Conservation (phyloP, 805 yeast species). For the Lipomyces yamanashiensis region DNA sequence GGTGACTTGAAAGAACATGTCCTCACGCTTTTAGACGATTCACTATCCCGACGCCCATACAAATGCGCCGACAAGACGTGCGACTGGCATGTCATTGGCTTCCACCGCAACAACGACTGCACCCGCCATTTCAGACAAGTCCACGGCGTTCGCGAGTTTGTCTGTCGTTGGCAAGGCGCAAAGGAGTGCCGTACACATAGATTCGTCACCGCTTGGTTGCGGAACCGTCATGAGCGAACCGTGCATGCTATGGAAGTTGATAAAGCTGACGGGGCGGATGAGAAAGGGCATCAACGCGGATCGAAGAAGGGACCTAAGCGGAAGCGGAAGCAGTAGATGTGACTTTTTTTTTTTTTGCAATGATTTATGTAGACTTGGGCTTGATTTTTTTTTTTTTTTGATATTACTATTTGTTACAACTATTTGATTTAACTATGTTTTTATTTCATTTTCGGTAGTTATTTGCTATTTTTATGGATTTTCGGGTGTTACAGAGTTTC, state of each 20-base stretch:
- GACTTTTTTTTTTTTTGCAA: too few species aligned
- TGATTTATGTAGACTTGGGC: too few species aligned
- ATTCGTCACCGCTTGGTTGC: conserved; percentile 34
- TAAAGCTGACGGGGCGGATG: conserved; percentile 3
- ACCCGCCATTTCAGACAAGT: conserved; percentile 32
- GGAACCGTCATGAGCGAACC: conserved; percentile 33
- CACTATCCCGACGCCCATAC: conserved; percentile 29
- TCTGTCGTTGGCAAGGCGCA: conserved; percentile 30
- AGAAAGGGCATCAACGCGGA: not conserved
- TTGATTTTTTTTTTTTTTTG: too few species aligned
- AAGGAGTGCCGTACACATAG: conserved; percentile 32
- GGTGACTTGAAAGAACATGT: conserved; percentile 22
- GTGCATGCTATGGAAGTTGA: conserved; percentile 28
- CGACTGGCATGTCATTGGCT: conserved; percentile 35
- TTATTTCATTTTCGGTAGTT: too few species aligned
- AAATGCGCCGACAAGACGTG: conserved; percentile 30
- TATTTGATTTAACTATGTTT: too few species aligned
- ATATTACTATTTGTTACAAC: too few species aligned
- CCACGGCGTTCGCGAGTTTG: conserved; percentile 34
- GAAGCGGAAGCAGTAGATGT: not conserved
- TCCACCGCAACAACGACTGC: conserved; percentile 36
- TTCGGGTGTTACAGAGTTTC: too few species aligned
- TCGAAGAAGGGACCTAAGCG: not conserved
- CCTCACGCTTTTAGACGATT: conserved; percentile 14
- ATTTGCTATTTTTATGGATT: too few species aligned